Evolutionary conservation across 2,329 filamentous ascomycete species (phyloP).

Genomic region (Ophiocordyceps sinensis): DNA sequence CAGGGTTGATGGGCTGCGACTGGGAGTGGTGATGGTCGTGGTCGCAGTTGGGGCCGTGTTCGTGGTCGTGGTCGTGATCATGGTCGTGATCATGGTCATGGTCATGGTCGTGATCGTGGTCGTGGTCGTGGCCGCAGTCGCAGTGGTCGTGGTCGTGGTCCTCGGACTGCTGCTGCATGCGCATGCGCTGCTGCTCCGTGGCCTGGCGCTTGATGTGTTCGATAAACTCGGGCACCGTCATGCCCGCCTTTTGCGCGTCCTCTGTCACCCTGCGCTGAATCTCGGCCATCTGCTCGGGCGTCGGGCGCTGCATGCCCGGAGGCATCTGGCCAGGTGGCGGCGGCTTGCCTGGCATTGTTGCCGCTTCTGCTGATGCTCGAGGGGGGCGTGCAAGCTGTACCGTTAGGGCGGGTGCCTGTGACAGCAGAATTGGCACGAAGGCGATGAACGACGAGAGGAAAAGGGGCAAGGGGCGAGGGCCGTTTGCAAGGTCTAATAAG

Average conservation of each 20-base stretch:
- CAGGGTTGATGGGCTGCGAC: constrained; percentile 55
- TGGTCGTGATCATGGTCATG: constrained; percentile 22
- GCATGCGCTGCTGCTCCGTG: constrained; percentile 32
- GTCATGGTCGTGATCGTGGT: constrained; percentile 21
- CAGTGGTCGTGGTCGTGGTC: constrained; percentile 6
- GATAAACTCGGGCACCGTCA: constrained; percentile 76
- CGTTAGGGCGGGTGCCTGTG: not conserved
- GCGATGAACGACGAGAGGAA: not conserved
- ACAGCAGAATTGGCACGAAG: too few relatives aligned
- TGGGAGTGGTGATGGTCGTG: constrained; percentile 28
- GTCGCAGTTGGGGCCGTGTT: constrained; percentile 21
- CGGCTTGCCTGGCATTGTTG: constrained; percentile 15
- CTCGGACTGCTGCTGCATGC: constrained; percentile 30
- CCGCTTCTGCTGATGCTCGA: not conserved
- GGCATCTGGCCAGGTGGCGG: constrained; percentile 13
- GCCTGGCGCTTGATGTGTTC: constrained; percentile 48
- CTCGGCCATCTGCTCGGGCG: constrained; percentile 69
- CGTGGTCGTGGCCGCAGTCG: constrained; percentile 10
- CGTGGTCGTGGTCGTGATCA: constrained; percentile 11
- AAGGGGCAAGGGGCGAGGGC: too few relatives aligned
- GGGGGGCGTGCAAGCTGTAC: not conserved
- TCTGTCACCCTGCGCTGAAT: constrained; percentile 73
- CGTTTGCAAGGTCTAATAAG: too few relatives aligned
- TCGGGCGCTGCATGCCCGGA: constrained; percentile 35
- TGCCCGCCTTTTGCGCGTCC: constrained; percentile 72